Conservation (phyloP, 129 eudicot species). For the Glebionis coronaria region DNA sequence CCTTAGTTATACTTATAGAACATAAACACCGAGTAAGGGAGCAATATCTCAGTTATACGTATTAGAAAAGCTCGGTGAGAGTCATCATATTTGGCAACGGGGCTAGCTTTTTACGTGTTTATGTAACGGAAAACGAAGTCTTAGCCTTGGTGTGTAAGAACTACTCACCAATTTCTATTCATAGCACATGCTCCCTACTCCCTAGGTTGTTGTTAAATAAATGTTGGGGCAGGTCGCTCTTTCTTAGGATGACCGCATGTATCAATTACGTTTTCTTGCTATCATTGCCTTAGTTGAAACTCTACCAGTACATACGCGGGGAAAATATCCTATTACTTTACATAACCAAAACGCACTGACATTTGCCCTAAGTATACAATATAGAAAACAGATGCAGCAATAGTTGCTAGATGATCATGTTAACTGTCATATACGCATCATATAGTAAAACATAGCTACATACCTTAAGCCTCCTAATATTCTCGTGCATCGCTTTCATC, state of each 20-base stretch:
- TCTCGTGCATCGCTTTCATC: constrained; percentile 73
- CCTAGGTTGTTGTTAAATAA: neutral
- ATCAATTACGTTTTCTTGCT: neutral
- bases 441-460: constrained; percentile 9
- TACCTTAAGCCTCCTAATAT: constrained; percentile 71
- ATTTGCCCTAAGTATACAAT: neutral
- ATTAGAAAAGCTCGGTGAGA: neutral
- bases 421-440: neutral
- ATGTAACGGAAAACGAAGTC: neutral
- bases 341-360: neutral
- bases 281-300: neutral
- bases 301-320: neutral
- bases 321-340: neutral
- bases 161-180: neutral
- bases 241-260: neutral
- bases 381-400: neutral
- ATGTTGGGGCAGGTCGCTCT: neutral
- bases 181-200: neutral
- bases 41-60: neutral
- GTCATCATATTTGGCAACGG: neutral
- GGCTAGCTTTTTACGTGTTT: neutral
- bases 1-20: neutral
- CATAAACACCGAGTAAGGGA: neutral
- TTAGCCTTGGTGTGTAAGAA: neutral
- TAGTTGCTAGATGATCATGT: no score